Evolutionary conservation across 139 green algal species (phyloP).

Genomic region (Micractinium sp.): DNA sequence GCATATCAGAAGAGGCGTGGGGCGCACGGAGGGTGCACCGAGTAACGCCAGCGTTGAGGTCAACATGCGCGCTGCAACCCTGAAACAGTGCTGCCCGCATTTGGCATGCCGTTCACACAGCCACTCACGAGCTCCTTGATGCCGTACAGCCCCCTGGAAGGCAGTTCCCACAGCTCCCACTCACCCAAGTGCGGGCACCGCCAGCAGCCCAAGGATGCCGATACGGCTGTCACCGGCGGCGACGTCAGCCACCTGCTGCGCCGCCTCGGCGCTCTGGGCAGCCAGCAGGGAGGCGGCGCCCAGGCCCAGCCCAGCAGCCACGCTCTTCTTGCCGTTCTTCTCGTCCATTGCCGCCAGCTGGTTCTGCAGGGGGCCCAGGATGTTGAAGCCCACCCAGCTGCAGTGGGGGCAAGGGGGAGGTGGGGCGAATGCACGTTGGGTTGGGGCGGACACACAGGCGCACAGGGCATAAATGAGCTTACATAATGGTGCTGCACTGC

Average conservation of each 20-base stretch:
- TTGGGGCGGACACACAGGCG: too few relatives aligned
- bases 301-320: slow-evolving; percentile 47
- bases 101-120: too few relatives aligned
- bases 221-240: slow-evolving; percentile 52
- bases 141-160: too few relatives aligned
- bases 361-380: slow-evolving; percentile 26
- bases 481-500: too few relatives aligned
- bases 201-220: slow-evolving; percentile 25
- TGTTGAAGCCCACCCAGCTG: slow-evolving; percentile 24
- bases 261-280: slow-evolving; percentile 65
- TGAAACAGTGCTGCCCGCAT: too few relatives aligned
- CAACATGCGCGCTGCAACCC: too few relatives aligned
- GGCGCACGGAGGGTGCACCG: too few relatives aligned
- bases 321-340: slow-evolving; percentile 1
- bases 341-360: slow-evolving; percentile 22
- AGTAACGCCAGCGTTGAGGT: too few relatives aligned
- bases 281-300: slow-evolving; percentile 44
- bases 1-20: background rate
- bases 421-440: too few relatives aligned
- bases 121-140: too few relatives aligned
- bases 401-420: background rate
- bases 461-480: too few relatives aligned
- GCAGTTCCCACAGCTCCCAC: background rate
- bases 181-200: slow-evolving; percentile 14
- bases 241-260: slow-evolving; percentile 74